Evolutionary conservation across 208 protist genomes (phyloP), one percentile per base, ranked within the genome.

Genomic region (Crithidia expoeki): DNA sequence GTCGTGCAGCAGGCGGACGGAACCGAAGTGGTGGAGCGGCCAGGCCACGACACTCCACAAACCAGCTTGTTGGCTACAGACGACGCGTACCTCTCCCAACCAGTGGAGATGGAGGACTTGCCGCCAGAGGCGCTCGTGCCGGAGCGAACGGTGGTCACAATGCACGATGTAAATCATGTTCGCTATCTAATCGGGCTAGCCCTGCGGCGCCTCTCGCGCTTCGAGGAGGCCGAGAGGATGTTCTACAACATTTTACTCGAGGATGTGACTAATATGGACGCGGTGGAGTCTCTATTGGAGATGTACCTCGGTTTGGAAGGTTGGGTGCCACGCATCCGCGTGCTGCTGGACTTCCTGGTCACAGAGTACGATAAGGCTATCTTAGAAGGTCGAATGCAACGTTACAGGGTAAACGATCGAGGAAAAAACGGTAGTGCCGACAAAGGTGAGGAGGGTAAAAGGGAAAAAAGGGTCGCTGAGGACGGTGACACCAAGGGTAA

Each of bases 241-340:
- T 47, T 76, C 27, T 81, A 83, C 68, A 76, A 62, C 27, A 85
- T 94, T 56, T 59, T 94, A 28, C 59, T 36, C 32, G 52, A 66
- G 23, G 80, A 92, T 61, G 61, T 80, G 44, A 44, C 61, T 25
- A 86, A 84, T 38, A 80, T 87, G 57, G 89, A 94, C 47, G 84
- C 89, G 21, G 56, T 93, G 5, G 86, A 94, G 64, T 89, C 65
- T 40, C 79, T 94, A 50, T 69, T 94, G 60, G 89, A 94, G 70
- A 74, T 94, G 60, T 83, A 85, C 73, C 84, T 76, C 23, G 85
- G 85, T 17, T 63, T 83, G 19, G 83, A 82, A 28, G 65, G 72
- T 7, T 76, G 71, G 71, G 66, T 57, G 19, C 55, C 66, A 33
- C 75, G 75, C 21, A 75, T 93, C 53, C 74, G 71, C 38, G 56